Percentiles rank a stretch among this genome's conserved stretches.
phyloP scores from a whole-genome alignment of 805 yeast genomes.

The Yamadazyma kitorensis region DNA sequence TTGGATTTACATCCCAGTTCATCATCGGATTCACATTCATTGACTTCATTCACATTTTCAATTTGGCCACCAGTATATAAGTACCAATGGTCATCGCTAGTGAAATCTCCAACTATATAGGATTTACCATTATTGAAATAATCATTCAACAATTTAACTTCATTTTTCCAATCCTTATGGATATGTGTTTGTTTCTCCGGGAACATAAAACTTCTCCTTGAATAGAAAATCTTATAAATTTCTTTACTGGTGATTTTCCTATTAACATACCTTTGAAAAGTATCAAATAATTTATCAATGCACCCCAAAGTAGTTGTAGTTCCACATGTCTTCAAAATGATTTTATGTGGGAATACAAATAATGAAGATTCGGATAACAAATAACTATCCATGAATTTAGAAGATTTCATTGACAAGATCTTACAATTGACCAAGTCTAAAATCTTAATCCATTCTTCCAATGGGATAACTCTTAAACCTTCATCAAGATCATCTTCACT shows the following conservation, averaged over 20 bases:
- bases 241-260: slow-evolving; percentile 12
- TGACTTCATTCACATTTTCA: slow-evolving; percentile 4
- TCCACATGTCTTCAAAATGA: slow-evolving; percentile 92
- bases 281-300: slow-evolving; percentile 58
- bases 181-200: slow-evolving; percentile 80
- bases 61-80: slow-evolving; percentile 61
- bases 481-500: slow-evolving; percentile 37
- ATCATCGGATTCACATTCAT: slow-evolving; percentile 10
- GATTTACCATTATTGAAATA: slow-evolving; percentile 60
- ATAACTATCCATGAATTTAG: slow-evolving; percentile 72
- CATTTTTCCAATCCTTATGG: slow-evolving; percentile 83
- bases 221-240: slow-evolving; percentile 76
- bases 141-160: slow-evolving; percentile 64
- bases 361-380: slow-evolving; percentile 85
- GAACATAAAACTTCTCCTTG: slow-evolving; percentile 89
- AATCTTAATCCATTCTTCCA: slow-evolving; percentile 65
- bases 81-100: slow-evolving; percentile 87
- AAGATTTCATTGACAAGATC: slow-evolving; percentile 73
- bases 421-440: slow-evolving; percentile 86
- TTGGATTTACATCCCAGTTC: slow-evolving; percentile 6
- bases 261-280: slow-evolving; percentile 25
- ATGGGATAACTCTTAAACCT: slow-evolving; percentile 63
- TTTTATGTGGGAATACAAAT: slow-evolving; percentile 82
- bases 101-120: slow-evolving; percentile 74
- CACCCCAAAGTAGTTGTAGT: slow-evolving; percentile 89